Conservation (phyloP, 2,329 filamentous ascomycete genomes). For the Rhynchosporium secalis region DNA sequence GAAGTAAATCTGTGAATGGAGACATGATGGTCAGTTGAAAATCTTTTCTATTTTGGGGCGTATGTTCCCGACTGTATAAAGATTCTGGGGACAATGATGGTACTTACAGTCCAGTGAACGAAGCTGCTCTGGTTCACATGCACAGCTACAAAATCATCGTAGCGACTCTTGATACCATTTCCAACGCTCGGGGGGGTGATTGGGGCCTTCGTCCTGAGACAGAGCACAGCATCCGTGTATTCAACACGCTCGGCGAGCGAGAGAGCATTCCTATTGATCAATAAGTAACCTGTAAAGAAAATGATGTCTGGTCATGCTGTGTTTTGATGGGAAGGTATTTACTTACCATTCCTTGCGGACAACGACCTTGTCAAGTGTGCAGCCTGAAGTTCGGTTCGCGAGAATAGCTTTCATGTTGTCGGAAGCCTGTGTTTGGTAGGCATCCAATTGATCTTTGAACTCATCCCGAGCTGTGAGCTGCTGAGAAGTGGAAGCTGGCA, state of each 20-base stretch:
- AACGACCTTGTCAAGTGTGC: neutral
- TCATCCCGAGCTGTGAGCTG: neutral
- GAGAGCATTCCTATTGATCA: neutral
- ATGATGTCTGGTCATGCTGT: too few species aligned
- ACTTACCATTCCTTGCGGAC: constrained; percentile 9
- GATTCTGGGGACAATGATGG: neutral
- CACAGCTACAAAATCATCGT: constrained; percentile 43
- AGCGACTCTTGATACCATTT: constrained; percentile 35
- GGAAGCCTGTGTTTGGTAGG: neutral
- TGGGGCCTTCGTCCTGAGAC: neutral
- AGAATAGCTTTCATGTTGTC: constrained; percentile 8
- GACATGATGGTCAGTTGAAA: constrained; percentile 31
- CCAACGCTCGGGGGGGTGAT: neutral
- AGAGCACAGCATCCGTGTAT: constrained; percentile 5
- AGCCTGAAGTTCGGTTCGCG: neutral
- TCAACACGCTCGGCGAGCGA: neutral
- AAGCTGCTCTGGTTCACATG: constrained; percentile 31
- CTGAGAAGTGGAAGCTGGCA: neutral
- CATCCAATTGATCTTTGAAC: constrained; percentile 1
- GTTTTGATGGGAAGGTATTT: too few species aligned
- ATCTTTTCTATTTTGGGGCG: too few species aligned
- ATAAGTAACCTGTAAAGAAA: neutral
- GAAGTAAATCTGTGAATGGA: constrained; percentile 40
- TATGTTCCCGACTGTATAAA: too few species aligned
- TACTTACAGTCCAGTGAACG: neutral